A percentile compares a stretch with the other conserved stretches of the same genome.
Conservation (phyloP, 768 basidiomycete species). For the Rhodotorula kratochvilovae region DNA sequence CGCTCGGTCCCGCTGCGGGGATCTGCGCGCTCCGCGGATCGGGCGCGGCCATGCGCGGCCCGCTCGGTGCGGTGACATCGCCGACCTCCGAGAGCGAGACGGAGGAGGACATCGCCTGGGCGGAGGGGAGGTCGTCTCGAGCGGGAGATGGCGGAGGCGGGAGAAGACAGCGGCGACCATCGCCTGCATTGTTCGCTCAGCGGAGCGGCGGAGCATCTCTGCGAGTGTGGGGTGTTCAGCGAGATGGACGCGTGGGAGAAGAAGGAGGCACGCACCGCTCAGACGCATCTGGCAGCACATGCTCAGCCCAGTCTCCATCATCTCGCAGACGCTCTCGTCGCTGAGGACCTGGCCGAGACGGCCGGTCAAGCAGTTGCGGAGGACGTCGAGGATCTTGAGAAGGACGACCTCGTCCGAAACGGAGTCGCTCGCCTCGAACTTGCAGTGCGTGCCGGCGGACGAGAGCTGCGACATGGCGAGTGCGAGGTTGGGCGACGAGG, state of each 20-base stretch:
- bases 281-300: conserved; percentile 95
- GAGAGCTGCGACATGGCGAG: conserved; percentile 73
- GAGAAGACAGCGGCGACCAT: conserved; percentile 77
- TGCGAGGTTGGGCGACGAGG: conserved; percentile 58
- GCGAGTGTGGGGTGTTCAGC: conserved; percentile 3
- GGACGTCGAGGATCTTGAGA: conserved; percentile 77
- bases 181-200: conserved; percentile 81
- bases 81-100: conserved; percentile 6
- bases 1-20: conserved; percentile 25
- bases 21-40: conserved; percentile 40
- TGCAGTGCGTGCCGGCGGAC: conserved; percentile 86
- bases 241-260: conserved; percentile 10
- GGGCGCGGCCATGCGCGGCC: conserved; percentile 33
- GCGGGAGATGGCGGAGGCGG: conserved; percentile 52
- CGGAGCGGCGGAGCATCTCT: conserved; percentile 83
- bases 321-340: conserved; percentile 93
- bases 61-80: conserved; percentile 21
- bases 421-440: conserved; percentile 94
- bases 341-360: conserved; percentile 66
- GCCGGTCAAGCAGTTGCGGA: conserved; percentile 48
- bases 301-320: conserved; percentile 93
- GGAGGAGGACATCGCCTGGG: conserved; percentile 13
- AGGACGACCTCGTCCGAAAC: conserved; percentile 97
- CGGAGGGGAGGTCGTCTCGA: conserved; percentile 14
- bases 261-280: conserved; percentile 64